These are phyloP conservation scores for Rhodotorula graminis DNA, from an alignment of 768 basidiomycete species.

Conservation along the genomic window DNA sequence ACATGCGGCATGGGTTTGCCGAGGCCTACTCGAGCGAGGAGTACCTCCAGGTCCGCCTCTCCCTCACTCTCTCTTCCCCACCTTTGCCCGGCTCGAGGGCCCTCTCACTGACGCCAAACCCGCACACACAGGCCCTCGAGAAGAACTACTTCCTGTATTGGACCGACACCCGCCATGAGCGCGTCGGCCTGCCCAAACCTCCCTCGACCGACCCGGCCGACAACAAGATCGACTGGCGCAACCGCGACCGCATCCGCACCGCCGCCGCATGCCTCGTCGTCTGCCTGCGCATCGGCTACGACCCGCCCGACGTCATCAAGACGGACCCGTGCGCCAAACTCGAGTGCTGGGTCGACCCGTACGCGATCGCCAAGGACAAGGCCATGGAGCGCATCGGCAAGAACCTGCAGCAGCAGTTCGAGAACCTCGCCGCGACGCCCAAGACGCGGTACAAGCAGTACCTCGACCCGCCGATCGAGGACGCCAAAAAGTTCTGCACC, in stretches of 20 bases:
- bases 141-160: slow-evolving; percentile 43
- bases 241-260: slow-evolving; percentile 95
- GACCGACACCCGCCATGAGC: slow-evolving; percentile 41
- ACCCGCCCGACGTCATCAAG: slow-evolving; percentile 96
- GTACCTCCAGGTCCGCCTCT: slow-evolving; percentile 28
- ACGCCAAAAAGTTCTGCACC: slow-evolving; percentile 79
- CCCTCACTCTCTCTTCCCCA: background rate
- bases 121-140: slow-evolving; percentile 29
- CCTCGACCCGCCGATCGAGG: slow-evolving; percentile 90
- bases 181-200: slow-evolving; percentile 34
- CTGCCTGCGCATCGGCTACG: slow-evolving; percentile 94
- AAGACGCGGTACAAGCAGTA: slow-evolving; percentile 74
- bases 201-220: slow-evolving; percentile 35
- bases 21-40: slow-evolving; percentile 39
- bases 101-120: background rate
- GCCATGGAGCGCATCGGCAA: slow-evolving; percentile 89
- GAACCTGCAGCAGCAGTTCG: slow-evolving; percentile 91
- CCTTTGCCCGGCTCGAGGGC: too few relatives aligned
- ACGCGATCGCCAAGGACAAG: slow-evolving; percentile 82
- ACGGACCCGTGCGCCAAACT: slow-evolving; percentile 90
- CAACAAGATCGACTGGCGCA: slow-evolving; percentile 78
- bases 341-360: slow-evolving; percentile 97
- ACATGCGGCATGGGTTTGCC: slow-evolving; percentile 38
- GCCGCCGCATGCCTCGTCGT: slow-evolving; percentile 67
- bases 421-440: slow-evolving; percentile 88